Evolutionary conservation across 2,329 filamentous ascomycete species (phyloP).

Genomic region (Pseudogymnoascus sp.): DNA sequence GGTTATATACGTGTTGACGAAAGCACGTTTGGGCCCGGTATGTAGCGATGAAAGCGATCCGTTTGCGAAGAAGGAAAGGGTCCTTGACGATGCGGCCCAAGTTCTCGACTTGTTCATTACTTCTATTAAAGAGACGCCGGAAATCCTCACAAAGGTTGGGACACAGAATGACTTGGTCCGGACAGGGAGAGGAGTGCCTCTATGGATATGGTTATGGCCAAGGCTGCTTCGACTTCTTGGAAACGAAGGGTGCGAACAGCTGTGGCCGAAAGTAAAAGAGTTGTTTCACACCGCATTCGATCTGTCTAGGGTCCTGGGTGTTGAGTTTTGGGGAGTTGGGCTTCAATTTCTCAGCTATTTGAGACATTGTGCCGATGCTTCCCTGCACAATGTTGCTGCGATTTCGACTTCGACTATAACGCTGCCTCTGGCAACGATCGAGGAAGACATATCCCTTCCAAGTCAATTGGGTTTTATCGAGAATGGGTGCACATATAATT

Average conservation of each 20-base stretch:
- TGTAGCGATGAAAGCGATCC: conserved; percentile 47
- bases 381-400: neutral
- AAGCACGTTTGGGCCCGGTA: conserved; percentile 38
- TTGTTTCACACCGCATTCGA: conserved; percentile 45
- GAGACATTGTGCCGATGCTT: conserved; percentile 28
- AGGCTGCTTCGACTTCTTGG: conserved; percentile 51
- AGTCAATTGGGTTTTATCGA: neutral
- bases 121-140: conserved; percentile 66
- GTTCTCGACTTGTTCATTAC: conserved; percentile 71
- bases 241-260: conserved; percentile 38
- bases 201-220: conserved; percentile 59
- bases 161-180: conserved; percentile 35
- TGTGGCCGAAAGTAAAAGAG: conserved; percentile 43
- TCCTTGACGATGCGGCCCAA: conserved; percentile 55
- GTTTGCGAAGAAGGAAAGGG: conserved; percentile 47
- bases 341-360: conserved; percentile 41
- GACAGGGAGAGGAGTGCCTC: conserved; percentile 49
- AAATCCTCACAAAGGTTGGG: conserved; percentile 48
- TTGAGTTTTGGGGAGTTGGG: conserved; percentile 41
- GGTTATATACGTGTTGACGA: conserved; percentile 74
- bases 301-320: conserved; percentile 31
- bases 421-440: conserved; percentile 17
- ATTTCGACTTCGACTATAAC: neutral
- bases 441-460: conserved; percentile 11
- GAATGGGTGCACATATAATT: conserved; percentile 21